A percentile compares a stretch with the other conserved stretches of the same genome.
These are phyloP conservation scores for Ulvella scutata DNA, from an alignment of 139 green algal genomes.

Conservation along the genomic window DNA sequence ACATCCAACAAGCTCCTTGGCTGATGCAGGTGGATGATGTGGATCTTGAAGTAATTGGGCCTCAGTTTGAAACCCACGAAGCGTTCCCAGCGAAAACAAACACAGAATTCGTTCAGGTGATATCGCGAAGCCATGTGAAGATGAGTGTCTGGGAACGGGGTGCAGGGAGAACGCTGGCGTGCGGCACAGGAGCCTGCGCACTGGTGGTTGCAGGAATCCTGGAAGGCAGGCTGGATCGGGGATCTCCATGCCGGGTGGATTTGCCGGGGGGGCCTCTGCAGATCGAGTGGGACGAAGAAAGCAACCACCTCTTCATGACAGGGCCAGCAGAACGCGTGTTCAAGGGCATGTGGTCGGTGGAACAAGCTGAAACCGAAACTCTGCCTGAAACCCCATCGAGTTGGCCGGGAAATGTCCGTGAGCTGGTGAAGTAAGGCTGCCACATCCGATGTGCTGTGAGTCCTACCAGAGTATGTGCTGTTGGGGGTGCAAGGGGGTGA, in stretches of 20 bases:
- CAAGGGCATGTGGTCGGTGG: no score
- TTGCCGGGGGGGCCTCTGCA: slow-evolving; percentile 86
- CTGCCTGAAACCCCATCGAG: no score
- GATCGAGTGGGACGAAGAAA: slow-evolving; percentile 85
- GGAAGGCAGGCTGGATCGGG: slow-evolving; percentile 68
- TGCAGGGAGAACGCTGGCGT: slow-evolving; percentile 88
- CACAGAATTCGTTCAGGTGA: slow-evolving; percentile 82
- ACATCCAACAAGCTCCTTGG: no score
- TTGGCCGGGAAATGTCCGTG: no score
- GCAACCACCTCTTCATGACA: slow-evolving; percentile 96
- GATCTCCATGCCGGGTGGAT: slow-evolving; percentile 60
- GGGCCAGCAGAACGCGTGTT: slow-evolving; percentile 85
- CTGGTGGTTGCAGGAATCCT: slow-evolving; percentile 92
- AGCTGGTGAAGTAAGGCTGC: no score
- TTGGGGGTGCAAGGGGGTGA: no score
- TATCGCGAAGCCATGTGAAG: slow-evolving; percentile 50
- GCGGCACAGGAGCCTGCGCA: slow-evolving; percentile 92
- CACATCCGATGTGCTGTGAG: no score
- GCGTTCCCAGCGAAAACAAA: slow-evolving; percentile 89
- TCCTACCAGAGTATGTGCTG: no score
- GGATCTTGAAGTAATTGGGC: slow-evolving; percentile 53
- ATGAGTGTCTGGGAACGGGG: slow-evolving; percentile 97
- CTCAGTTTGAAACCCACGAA: slow-evolving; percentile 77
- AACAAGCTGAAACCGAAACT: no score
- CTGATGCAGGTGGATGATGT: slow-evolving; percentile 59